Conservation (phyloP, 495 filamentous ascomycete genomes). For the Penicillium canescens region DNA sequence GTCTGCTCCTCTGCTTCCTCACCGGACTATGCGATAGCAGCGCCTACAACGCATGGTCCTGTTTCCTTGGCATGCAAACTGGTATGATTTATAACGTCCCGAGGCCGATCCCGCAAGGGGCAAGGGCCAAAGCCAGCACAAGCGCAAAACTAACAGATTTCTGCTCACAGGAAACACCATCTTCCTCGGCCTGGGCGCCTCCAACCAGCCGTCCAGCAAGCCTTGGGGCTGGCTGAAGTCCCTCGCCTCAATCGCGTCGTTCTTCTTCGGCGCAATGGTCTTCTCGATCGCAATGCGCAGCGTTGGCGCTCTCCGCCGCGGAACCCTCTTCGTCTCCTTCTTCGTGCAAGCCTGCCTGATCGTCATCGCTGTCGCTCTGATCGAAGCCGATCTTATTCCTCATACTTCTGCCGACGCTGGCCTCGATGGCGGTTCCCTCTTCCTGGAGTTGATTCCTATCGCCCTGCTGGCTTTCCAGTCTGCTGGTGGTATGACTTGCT, state of each 20-base stretch:
- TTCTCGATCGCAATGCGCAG: constrained; percentile 40
- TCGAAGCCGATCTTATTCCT: constrained; percentile 51
- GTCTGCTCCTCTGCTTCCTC: constrained; percentile 56
- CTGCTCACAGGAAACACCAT: constrained; percentile 57
- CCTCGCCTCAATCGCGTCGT: constrained; percentile 56
- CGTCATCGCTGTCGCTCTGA: constrained; percentile 58
- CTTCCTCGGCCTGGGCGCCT: constrained; percentile 64
- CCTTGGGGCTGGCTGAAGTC: constrained; percentile 67
- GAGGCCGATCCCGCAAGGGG: constrained; percentile 14
- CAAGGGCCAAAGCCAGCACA: neutral
- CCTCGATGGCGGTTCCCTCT: constrained; percentile 31
- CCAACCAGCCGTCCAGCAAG: constrained; percentile 48
- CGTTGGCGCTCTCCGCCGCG: constrained; percentile 44
- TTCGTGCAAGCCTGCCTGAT: constrained; percentile 56
- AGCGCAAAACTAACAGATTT: neutral
- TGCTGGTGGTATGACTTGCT: constrained; percentile 67
- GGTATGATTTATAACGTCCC: constrained; percentile 52
- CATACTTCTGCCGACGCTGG: constrained; percentile 30
- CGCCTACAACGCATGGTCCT: constrained; percentile 62
- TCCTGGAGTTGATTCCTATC: constrained; percentile 56
- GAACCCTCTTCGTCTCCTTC: constrained; percentile 57
- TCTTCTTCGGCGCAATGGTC: constrained; percentile 55
- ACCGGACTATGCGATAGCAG: constrained; percentile 62
- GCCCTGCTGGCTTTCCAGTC: constrained; percentile 70
- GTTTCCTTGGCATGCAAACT: constrained; percentile 66